phyloP scores from a whole-genome alignment of 1,139 yeast species.

The Geotrichum bryndzae region DNA sequence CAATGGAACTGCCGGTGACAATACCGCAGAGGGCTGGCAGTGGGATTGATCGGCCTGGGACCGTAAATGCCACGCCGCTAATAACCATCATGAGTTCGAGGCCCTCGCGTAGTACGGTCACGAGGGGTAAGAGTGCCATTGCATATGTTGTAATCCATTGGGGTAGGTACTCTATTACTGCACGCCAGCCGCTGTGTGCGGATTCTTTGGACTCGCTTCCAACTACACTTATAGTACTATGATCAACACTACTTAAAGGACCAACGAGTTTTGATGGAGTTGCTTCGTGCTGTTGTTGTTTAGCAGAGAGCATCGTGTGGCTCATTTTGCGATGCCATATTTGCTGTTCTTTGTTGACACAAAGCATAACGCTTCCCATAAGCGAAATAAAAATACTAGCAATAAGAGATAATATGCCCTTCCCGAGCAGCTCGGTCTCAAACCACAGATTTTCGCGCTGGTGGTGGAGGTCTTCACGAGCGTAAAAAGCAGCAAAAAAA shows the following conservation, averaged over 20 bases:
- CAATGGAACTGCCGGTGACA: slow-evolving; percentile 64
- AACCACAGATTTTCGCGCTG: slow-evolving; percentile 69
- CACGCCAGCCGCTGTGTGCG: background rate
- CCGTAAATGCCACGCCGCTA: slow-evolving; percentile 69
- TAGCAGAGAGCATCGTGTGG: slow-evolving; percentile 42
- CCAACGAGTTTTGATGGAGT: no score
- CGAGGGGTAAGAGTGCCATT: slow-evolving; percentile 70
- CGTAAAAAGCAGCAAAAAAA: slow-evolving; percentile 69
- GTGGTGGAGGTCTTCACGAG: slow-evolving; percentile 38
- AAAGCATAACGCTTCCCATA: slow-evolving; percentile 82
- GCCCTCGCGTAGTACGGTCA: slow-evolving; percentile 85
- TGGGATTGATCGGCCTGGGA: slow-evolving; percentile 58
- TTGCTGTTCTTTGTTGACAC: slow-evolving; percentile 79
- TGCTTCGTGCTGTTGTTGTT: slow-evolving; percentile 3
- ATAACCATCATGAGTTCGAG: slow-evolving; percentile 86
- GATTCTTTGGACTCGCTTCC: background rate
- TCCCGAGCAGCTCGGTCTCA: slow-evolving; percentile 83
- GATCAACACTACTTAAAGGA: no score
- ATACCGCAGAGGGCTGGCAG: slow-evolving; percentile 75
- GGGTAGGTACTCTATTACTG: background rate
- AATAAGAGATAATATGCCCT: slow-evolving; percentile 75
- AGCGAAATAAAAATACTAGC: slow-evolving; percentile 76
- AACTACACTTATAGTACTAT: background rate
- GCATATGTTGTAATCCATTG: slow-evolving; percentile 47
- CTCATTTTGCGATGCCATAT: slow-evolving; percentile 70